Base-by-base conservation (phyloP, 805 yeast genomes). In the Maudiozyma turicensis region DNA sequence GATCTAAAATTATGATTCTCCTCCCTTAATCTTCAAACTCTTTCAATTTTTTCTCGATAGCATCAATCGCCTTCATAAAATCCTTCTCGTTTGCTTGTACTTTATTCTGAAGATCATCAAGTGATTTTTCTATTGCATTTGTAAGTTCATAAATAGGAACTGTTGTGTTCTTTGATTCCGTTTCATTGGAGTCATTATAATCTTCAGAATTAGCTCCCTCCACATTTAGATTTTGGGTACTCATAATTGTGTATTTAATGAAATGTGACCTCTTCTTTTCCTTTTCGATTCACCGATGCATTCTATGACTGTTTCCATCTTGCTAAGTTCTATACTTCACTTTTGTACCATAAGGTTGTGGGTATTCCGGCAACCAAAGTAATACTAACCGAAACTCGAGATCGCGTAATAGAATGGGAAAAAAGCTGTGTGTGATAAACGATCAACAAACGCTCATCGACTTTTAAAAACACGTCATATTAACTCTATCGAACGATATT, bases 121-220 rank as follows among this genome's bases (percentile, higher is more conserved):
- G 40, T 0, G 61, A 49, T 32, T 54, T 52, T 48, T 65, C 64
- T 26, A 65, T 60, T 10, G 57, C 60, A 20, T 54, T 53, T 0
- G 64, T 57, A n/a, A 65, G 45, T 31, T 65, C 64, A 48, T 57
- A 65, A 3, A 65, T 55, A 5, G 65, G 63, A 4, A 54, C 54
- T 6, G 42, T 49, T n/a, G 48, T 43, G 6, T 14, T 46, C 42
- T 35, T 43, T 31, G 32, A 14, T 30, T 45, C 28, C 32, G 20
- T 14, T 7, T 28, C 35, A 15, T 28, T 9, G 29, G 3, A 20
- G 2, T 35, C 20, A 8, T 26, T 28, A 29, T 35, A 26, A 6
- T 37, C n/a, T 10, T 8, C 13, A 6, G 33, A n/a, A 8, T 28
- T 44, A 14, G 33, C 26, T 4, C 37, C 47, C 9, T 11, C 28